Evolutionary conservation across 2,329 filamentous ascomycete species (phyloP).

Genomic region (Penicillium sp.): DNA sequence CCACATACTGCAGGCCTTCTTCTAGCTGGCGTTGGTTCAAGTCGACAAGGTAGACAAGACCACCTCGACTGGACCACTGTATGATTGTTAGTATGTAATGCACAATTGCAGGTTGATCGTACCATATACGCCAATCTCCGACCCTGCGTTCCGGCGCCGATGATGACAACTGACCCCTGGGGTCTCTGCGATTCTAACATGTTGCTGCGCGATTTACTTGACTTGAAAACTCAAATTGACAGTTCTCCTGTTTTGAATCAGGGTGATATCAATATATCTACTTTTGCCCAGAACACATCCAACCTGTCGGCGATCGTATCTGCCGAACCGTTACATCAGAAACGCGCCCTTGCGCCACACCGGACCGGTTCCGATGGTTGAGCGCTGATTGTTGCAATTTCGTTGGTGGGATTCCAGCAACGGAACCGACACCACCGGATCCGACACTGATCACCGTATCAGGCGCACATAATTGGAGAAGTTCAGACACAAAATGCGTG

Average conservation of each 20-base stretch:
- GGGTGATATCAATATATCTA: not conserved
- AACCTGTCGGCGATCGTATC: not conserved
- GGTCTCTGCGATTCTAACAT: not conserved
- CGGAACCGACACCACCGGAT: not conserved
- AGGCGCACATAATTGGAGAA: not conserved
- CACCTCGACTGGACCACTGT: constrained; percentile 16
- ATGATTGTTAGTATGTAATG: not conserved
- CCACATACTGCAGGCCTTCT: not conserved
- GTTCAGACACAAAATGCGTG: not conserved
- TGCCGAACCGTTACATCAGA: not conserved
- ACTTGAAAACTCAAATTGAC: not conserved
- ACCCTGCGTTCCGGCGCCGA: constrained; percentile 16
- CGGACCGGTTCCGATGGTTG: not conserved
- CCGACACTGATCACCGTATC: not conserved
- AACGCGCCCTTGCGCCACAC: not conserved
- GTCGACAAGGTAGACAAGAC: constrained; percentile 15
- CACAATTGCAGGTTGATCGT: not conserved
- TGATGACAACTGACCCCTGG: not conserved
- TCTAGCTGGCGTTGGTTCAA: constrained; percentile 8
- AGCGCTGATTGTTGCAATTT: not conserved
- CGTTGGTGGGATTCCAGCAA: not conserved
- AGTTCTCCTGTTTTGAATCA: not conserved
- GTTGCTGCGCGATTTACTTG: not conserved
- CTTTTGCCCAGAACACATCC: not conserved
- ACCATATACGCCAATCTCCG: constrained; percentile 17